phyloP scores from a whole-genome alignment of 805 yeast genomes.

The Pichia sporocuriosa region DNA sequence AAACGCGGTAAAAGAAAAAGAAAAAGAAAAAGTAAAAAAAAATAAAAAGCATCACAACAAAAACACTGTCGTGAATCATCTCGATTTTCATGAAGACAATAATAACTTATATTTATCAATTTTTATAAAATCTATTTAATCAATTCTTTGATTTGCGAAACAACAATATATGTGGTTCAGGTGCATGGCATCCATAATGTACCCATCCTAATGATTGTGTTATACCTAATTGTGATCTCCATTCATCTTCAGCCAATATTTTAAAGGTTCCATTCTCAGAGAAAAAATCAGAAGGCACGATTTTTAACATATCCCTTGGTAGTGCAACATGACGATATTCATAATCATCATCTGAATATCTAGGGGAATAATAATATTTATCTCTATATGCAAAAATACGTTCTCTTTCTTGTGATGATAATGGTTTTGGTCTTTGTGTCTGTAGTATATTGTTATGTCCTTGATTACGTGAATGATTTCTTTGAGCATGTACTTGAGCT shows the following conservation, averaged over 20 bases:
- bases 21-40: no score
- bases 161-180: constrained; percentile 93
- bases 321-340: constrained; percentile 97
- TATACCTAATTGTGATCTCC: constrained; percentile 92
- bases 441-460: neutral
- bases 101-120: neutral
- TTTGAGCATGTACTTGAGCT: constrained; percentile 2
- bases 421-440: constrained; percentile 43
- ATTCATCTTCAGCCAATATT: constrained; percentile 88
- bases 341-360: constrained; percentile 84
- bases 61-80: neutral
- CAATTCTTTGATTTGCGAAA: constrained; percentile 57
- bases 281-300: constrained; percentile 90
- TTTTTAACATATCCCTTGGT: constrained; percentile 92
- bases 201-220: constrained; percentile 98
- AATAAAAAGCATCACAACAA: no score
- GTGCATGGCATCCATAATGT: constrained; percentile 96
- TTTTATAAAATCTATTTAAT: neutral
- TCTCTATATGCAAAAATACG: constrained; percentile 88
- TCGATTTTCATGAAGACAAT: neutral
- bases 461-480: constrained; percentile 2
- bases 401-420: constrained; percentile 77
- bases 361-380: constrained; percentile 86
- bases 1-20: no score
- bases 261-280: constrained; percentile 91